These are phyloP conservation scores for Ophiostoma sp. DNA, from an alignment of 2,329 filamentous ascomycete genomes.

Conservation along the genomic window DNA sequence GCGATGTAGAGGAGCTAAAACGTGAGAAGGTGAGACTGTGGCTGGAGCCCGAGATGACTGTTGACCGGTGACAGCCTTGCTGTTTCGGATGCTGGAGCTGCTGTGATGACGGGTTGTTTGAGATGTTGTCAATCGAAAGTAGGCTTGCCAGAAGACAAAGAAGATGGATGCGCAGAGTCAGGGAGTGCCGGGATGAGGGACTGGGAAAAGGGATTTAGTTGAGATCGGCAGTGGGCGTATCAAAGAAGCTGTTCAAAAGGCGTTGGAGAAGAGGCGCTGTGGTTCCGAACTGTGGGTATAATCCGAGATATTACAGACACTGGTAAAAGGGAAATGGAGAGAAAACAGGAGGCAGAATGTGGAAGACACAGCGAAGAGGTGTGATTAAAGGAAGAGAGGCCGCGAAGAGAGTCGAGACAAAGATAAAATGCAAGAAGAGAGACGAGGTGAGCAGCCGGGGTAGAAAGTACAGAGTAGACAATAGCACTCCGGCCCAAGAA, in stretches of 20 bases:
- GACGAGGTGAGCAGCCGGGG: not conserved
- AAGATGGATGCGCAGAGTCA: not conserved
- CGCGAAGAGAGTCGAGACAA: not conserved
- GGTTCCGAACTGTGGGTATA: not conserved
- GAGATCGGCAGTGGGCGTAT: slow-evolving; percentile 3
- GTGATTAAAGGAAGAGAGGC: not conserved
- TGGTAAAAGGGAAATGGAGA: not conserved
- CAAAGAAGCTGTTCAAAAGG: slow-evolving; percentile 7
- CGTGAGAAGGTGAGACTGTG: not conserved
- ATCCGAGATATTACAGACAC: slow-evolving; percentile 2
- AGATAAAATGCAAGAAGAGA: not conserved
- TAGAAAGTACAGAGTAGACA: not conserved
- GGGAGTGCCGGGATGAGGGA: slow-evolving; percentile 2
- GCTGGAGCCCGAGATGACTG: not conserved
- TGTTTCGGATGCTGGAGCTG: not conserved
- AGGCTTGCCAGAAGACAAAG: slow-evolving; percentile 1
- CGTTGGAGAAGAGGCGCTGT: not conserved
- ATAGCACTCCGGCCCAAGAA: not conserved
- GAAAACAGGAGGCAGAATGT: not conserved
- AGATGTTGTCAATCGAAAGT: not conserved
- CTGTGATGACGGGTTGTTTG: not conserved
- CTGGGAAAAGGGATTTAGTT: slow-evolving; percentile 10
- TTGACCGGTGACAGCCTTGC: not conserved
- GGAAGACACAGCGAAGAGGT: too few relatives aligned
- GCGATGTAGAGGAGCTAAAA: not conserved